Base-by-base conservation (phyloP, 495 filamentous ascomycete genomes). In the Hypoxylon trugodes region DNA sequence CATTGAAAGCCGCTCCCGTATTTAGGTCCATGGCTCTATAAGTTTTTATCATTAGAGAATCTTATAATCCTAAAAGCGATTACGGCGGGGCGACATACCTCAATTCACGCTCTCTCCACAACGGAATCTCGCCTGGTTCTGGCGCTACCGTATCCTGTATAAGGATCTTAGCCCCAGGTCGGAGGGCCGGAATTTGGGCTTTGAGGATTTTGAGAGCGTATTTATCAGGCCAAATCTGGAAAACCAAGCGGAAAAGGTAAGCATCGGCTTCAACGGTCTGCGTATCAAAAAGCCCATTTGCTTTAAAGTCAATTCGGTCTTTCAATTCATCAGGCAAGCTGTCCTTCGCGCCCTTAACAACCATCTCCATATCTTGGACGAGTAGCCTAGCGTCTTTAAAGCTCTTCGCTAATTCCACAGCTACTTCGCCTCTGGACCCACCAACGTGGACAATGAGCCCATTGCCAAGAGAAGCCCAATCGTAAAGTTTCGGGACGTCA, bases 211-310 rank as follows among this genome's bases (percentile, higher is more conserved):
- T 60, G 9, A 76, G 43, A 13, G 69, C 72, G 37, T 82, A 69
- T 25, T 72, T 65, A 38, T 80, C 73, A 6, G 69, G 40, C 74
- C 79, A 80, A 55, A 83, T 75, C 54, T 83, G 83, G 15, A 87
- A 56, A 32, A 85, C 72, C 61, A 73, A 69, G 4, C 83, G 78
- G 16, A 85, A 70, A 40, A 86, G 71, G 61, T 85, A 87, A 6
- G 79, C 74, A 46, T 85, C 79, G 8, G 83, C 84, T 16, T 61
- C 61, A 22, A 82, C 63, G 0, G 81, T 72, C 60, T 86, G 81
- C 6, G 64, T 42, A 6, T 68, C 42, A 61, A 84, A 79, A 62
- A 86, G 79, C 43, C 82, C 75, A 41, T 84, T 75, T 10, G 66
- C 65, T 55, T 61, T 52, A 65, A 78, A 85, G 12, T 46, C 2